Base-by-base conservation (phyloP, 1,284 basidiomycete genomes). In the Irpex sp. region DNA sequence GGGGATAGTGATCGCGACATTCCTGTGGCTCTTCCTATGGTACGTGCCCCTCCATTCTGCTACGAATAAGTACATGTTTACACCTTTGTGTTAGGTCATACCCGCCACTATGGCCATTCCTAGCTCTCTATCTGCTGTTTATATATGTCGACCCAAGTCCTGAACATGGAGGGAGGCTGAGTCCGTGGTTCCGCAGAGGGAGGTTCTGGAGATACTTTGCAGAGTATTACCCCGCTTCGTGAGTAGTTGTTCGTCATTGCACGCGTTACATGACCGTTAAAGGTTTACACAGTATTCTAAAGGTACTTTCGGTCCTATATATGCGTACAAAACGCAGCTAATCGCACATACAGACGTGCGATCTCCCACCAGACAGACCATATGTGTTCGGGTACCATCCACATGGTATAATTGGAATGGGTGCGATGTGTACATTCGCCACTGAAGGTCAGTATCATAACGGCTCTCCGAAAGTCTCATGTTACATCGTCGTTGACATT, bases 341-440 rank as follows among this genome's bases (percentile, higher is more conserved):
- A 65, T 15, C 44, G 37, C 38, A 19, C 5, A 1, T 52, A 4
- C 48, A 93, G 92, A 92, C 93, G 78, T 88, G 86, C 65, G 94
- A 98, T 68, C 83, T 99, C 44, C 94, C 96, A 1, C 80, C 95
- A 11, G 93, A 97, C 75, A 81, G 94, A 65, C 90, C 93, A 34
- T 99, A 99, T 78, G 84, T 99, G 21, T 99, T 99, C 78, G 97
- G 95, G 15, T 97, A 97, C 77, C 96, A 98, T 77, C 96, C 96
- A 15, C 96, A 98, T 76, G 96, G 94, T 36, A 96, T 96, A 70
- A 96, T 97, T 74, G 93, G 94, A 70, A 96, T 96, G 88, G 95
- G 95, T 55, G 96, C 96, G 1, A 83, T 98, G 47, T 92, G 91
- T 31, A 97, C 95, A 36, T 98, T 99, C 69, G 96, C 87, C 0